Conservation (phyloP, 2,329 filamentous ascomycete species). For the Penicillium frequentans region DNA sequence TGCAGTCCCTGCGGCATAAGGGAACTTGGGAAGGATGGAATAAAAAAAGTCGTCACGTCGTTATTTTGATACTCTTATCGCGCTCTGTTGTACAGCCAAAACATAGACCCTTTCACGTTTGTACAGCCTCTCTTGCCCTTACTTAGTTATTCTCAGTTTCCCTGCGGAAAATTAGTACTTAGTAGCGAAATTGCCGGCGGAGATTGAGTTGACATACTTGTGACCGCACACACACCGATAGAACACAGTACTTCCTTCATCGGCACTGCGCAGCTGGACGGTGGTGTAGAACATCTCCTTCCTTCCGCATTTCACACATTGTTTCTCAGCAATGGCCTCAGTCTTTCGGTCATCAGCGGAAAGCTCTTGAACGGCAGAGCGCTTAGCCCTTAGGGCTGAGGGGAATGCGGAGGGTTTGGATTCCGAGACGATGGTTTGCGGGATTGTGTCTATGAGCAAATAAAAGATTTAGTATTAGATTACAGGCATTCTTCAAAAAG, state of each 20-base stretch:
- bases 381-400: constrained; percentile 81
- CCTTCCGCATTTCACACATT: constrained; percentile 77
- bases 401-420: constrained; percentile 92
- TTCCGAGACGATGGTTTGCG: constrained; percentile 73
- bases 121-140: constrained; percentile 7
- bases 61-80: constrained; percentile 28
- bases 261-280: constrained; percentile 84
- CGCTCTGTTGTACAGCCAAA: constrained; percentile 29
- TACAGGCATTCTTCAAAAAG: neutral
- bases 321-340: constrained; percentile 66
- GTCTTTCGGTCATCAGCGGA: constrained; percentile 75
- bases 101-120: constrained; percentile 21
- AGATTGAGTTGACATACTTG: constrained; percentile 59
- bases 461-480: constrained; percentile 8
- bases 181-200: neutral
- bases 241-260: constrained; percentile 92
- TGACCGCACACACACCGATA: constrained; percentile 85
- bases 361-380: constrained; percentile 80
- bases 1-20: constrained; percentile 31
- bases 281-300: constrained; percentile 82
- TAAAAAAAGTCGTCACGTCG: constrained; percentile 27
- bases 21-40: constrained; percentile 5
- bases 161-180: constrained; percentile 27
- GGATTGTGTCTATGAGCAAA: constrained; percentile 62
- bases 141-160: constrained; percentile 39